Conservation (phyloP, 2,329 filamentous ascomycete species). For the Metarhizium humberi region DNA sequence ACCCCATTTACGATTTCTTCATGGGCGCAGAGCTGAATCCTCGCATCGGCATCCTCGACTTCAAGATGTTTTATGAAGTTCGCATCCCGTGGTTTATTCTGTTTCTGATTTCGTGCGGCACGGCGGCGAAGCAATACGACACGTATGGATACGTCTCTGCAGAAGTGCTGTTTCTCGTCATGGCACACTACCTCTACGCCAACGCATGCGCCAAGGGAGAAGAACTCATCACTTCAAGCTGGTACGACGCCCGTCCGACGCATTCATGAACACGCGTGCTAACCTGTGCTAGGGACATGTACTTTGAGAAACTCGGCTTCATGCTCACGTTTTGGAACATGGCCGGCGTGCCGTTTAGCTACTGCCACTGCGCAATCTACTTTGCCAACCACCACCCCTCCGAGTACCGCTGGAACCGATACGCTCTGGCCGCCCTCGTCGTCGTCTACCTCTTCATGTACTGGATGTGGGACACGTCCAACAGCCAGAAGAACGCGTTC, state of each 20-base stretch:
- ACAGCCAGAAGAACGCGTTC: constrained; percentile 89
- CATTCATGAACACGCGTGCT: background rate
- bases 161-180: constrained; percentile 70
- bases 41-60: constrained; percentile 70
- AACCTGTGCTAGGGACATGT: constrained; percentile 59
- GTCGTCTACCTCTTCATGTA: constrained; percentile 67
- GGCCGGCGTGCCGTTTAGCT: constrained; percentile 78
- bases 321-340: constrained; percentile 97
- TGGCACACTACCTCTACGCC: constrained; percentile 85
- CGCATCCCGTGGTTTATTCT: constrained; percentile 88
- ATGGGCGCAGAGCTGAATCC: constrained; percentile 85
- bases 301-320: constrained; percentile 92
- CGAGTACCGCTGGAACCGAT: constrained; percentile 66
- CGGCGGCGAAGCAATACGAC: constrained; percentile 74
- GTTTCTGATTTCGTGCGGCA: constrained; percentile 63
- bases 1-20: constrained; percentile 78
- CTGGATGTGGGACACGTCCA: constrained; percentile 84
- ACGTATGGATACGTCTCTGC: constrained; percentile 72
- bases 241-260: constrained; percentile 25
- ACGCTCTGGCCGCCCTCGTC: constrained; percentile 54
- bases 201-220: constrained; percentile 88
- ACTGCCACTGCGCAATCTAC: constrained; percentile 88
- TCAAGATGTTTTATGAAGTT: constrained; percentile 96
- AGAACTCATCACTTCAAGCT: constrained; percentile 78
- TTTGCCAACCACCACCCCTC: constrained; percentile 72